Percentiles rank a stretch among this genome's conserved stretches.
phyloP scores from a whole-genome alignment of 352 stramenopile genomes.

The Pythium myriotylum region DNA sequence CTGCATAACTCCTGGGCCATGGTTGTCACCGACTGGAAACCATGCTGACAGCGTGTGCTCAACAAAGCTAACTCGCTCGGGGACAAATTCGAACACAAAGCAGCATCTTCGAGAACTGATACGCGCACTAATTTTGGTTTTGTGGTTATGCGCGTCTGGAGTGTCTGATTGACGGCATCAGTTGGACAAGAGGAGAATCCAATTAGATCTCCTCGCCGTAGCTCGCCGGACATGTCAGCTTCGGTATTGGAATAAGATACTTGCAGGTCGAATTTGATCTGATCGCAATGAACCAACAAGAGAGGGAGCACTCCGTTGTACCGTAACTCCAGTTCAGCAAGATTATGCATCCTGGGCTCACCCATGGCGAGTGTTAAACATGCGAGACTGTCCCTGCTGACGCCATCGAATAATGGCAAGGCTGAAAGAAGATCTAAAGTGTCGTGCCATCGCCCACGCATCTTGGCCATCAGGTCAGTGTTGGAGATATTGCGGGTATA shows the following conservation, averaged over 20 bases:
- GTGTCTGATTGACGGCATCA: too few relatives aligned
- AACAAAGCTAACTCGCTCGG: too few relatives aligned
- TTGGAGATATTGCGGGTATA: background rate
- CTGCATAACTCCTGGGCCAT: too few relatives aligned
- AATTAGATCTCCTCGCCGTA: too few relatives aligned
- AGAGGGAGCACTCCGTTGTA: background rate
- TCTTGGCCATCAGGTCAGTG: background rate
- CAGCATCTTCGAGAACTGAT: too few relatives aligned
- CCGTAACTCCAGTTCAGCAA: background rate
- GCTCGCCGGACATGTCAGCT: background rate
- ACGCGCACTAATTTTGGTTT: too few relatives aligned
- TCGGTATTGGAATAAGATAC: background rate
- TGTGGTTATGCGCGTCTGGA: too few relatives aligned
- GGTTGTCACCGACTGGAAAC: too few relatives aligned
- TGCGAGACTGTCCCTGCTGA: slow-evolving; percentile 21
- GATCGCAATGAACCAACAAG: background rate
- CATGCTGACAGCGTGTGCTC: too few relatives aligned
- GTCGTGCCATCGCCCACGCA: slow-evolving; percentile 2
- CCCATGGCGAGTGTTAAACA: slow-evolving; percentile 4
- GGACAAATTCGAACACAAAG: too few relatives aligned
- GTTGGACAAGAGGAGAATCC: too few relatives aligned
- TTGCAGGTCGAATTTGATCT: background rate
- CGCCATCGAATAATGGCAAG: background rate
- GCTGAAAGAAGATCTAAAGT: slow-evolving; percentile 5
- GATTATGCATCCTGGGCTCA: background rate